Conservation (phyloP, 192 early-diverging fungal species). For the Umbelopsis isabellina region DNA sequence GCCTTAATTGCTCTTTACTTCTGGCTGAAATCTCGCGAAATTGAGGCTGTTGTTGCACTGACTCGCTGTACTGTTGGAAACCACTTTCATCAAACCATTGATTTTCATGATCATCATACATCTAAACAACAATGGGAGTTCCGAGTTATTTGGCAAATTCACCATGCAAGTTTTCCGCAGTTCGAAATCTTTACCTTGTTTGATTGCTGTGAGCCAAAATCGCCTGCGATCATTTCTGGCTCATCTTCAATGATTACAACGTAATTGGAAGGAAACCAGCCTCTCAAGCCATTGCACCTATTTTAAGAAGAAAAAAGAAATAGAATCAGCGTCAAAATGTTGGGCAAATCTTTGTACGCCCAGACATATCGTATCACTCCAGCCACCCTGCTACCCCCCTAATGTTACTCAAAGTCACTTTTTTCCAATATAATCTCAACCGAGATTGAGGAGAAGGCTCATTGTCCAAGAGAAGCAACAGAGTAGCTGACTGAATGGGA, state of each 20-base stretch:
- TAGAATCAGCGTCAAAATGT: neutral
- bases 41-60: neutral
- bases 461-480: neutral
- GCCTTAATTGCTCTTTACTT: constrained; percentile 17
- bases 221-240: constrained; percentile 5
- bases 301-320: neutral
- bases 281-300: constrained; percentile 70
- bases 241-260: constrained; percentile 64
- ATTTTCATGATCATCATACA: constrained; percentile 9
- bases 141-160: neutral
- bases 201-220: constrained; percentile 21
- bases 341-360: constrained; percentile 1
- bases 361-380: constrained; percentile 3
- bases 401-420: neutral
- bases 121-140: neutral
- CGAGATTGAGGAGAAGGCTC: neutral
- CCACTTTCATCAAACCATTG: constrained; percentile 19
- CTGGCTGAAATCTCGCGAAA: neutral
- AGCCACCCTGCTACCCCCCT: neutral
- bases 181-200: neutral
- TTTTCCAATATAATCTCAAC: neutral
- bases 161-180: constrained; percentile 3
- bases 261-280: constrained; percentile 93
- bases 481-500: neutral
- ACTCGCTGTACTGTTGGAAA: neutral